Evolutionary conservation across 176 grass and related monocot species (phyloP).

Genomic region (Panicum miliaceum): DNA sequence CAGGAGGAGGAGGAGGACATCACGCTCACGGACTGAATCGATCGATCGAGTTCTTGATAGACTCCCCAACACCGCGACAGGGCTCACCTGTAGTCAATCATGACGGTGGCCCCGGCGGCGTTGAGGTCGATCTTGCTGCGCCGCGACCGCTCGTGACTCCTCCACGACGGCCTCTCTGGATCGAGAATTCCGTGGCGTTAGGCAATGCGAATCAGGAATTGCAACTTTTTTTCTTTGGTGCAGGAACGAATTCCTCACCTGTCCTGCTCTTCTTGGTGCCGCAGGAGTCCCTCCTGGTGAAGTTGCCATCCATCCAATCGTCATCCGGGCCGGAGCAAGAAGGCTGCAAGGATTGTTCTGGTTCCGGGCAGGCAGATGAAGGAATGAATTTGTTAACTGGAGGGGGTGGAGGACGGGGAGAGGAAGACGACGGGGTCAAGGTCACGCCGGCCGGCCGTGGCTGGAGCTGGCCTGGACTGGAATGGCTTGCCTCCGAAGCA

Average conservation of each 20-base stretch:
- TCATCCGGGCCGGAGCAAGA: conserved; percentile 55
- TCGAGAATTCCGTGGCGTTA: conserved; percentile 13
- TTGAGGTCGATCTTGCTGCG: conserved; percentile 96
- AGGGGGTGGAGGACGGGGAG: neutral
- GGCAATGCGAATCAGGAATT: conserved; percentile 26
- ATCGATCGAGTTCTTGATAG: neutral
- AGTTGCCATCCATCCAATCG: conserved; percentile 71
- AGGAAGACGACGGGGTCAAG: neutral
- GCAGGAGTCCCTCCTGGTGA: conserved; percentile 67
- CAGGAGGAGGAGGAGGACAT: neutral
- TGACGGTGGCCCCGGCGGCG: conserved; percentile 88
- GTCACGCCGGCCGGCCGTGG: neutral
- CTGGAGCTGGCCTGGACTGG: neutral
- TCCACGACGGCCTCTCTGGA: conserved; percentile 61
- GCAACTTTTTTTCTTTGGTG: no score
- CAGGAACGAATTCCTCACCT: conserved; percentile 48
- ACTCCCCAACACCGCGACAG: neutral
- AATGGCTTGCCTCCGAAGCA: conserved; percentile 46
- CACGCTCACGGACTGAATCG: neutral
- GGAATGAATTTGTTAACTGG: neutral
- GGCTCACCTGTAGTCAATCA: conserved; percentile 70
- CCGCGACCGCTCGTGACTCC: conserved; percentile 63
- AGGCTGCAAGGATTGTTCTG: conserved; percentile 9
- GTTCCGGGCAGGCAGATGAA: neutral
- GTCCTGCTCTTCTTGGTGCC: conserved; percentile 84